phyloP scores from a whole-genome alignment of 176 grass and related monocot genomes.

The Alloteropsis semialata region DNA sequence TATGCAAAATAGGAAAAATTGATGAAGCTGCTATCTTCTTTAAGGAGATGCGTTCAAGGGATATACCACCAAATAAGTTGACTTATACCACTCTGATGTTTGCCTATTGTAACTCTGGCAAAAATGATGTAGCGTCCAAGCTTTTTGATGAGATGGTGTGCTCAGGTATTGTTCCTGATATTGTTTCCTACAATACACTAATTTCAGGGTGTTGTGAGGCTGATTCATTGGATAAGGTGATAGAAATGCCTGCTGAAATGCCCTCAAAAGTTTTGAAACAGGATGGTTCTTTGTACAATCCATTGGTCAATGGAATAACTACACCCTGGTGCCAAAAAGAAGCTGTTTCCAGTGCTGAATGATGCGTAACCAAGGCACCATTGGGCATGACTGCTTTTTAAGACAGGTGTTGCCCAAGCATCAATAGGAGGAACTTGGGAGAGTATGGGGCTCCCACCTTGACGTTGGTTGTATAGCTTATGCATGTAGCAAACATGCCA shows the following conservation, averaged over 20 bases:
- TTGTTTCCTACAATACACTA: conserved; percentile 61
- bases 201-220: conserved; percentile 51
- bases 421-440: neutral
- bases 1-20: conserved; percentile 77
- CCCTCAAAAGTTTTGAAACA: conserved; percentile 37
- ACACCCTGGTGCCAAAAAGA: conserved; percentile 47
- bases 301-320: conserved; percentile 65
- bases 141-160: conserved; percentile 77
- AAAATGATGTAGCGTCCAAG: conserved; percentile 57
- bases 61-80: conserved; percentile 71
- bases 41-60: conserved; percentile 62
- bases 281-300: conserved; percentile 48
- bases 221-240: conserved; percentile 43
- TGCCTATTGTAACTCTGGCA: conserved; percentile 72
- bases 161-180: conserved; percentile 65
- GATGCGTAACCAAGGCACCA: conserved; percentile 37
- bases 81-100: conserved; percentile 84
- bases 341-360: conserved; percentile 40
- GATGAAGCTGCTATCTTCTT: conserved; percentile 65
- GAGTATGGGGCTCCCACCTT: neutral
- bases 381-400: conserved; percentile 9
- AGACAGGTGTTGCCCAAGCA: conserved; percentile 4
- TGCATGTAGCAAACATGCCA: neutral
- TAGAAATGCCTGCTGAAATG: conserved; percentile 45
- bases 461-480: neutral